Base-by-base conservation (phyloP, 495 filamentous ascomycete genomes). In the Tuber calosporum region DNA sequence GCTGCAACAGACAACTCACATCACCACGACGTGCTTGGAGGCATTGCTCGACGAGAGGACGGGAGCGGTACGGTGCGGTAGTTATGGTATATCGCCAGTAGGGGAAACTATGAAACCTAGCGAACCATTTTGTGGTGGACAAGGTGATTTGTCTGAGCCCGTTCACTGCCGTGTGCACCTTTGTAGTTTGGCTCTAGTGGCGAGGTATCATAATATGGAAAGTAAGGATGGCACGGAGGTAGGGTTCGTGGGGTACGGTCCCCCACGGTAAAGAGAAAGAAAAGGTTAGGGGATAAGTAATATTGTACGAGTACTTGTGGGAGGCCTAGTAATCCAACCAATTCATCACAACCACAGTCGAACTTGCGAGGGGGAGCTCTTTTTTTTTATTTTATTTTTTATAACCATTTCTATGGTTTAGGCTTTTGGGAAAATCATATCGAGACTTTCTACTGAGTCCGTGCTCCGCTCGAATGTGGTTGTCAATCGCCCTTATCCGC, bases 1-100 rank as follows among this genome's bases (percentile, higher is more conserved):
- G 72, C 75, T 73, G 71, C 66, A 66, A 68, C 72, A 74, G 70
- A 78, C 76, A 78, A 77, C 76, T 74, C 76, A 78, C 68, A 78
- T 78, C 70, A 77, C 70, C 68, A 69, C 75, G 67, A 62, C n/a
- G 53, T 62, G n/a, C 53, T 62, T 26, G n/a, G 53, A 8, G 53
- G 53, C 26, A 62, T 62, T 62, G 53, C 53, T 62, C 53, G 17
- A 22, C 45, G 53, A 62, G 53, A n/a, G n/a, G 30, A 30, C 9
- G 17, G 26, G 53, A 30, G 53, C 53, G 53, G 53, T 62, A 30
- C 48, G 48, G 48, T 58, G 26, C 53, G 53, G 53, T 62, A 62
- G 48, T 53, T 53, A 53, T 53, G n/a, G 53, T 17, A 62, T 17
- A 62, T 30, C n/a, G n/a, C 53, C 30, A 62, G 53, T 62, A 62